Percentiles rank a stretch among this genome's conserved stretches.
Conservation (phyloP, 1,284 basidiomycete genomes). For the Ustilago lituana region DNA sequence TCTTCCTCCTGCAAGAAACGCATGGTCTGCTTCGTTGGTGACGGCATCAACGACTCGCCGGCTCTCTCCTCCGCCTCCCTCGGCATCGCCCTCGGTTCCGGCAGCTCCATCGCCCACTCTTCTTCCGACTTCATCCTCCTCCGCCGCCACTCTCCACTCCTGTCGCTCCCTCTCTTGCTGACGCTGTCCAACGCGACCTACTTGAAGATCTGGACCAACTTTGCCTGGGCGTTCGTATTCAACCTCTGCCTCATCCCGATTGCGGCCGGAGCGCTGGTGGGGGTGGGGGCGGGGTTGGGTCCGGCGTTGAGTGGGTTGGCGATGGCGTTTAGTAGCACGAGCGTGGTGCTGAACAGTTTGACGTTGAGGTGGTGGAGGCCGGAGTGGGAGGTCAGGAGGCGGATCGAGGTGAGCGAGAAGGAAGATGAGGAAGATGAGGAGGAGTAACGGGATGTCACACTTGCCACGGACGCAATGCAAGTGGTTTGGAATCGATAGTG, state of each 20-base stretch:
- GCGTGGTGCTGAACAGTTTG: slow-evolving; percentile 43
- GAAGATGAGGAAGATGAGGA: too few relatives aligned
- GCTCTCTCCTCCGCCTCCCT: slow-evolving; percentile 47
- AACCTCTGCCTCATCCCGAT: slow-evolving; percentile 40
- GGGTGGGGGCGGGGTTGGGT: slow-evolving; percentile 18
- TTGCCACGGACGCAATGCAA: too few relatives aligned
- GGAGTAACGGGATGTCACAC: too few relatives aligned
- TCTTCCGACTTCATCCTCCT: slow-evolving; percentile 53
- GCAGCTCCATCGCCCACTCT: slow-evolving; percentile 43
- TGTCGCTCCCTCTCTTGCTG: slow-evolving; percentile 28
- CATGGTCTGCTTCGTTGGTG: slow-evolving; percentile 51
- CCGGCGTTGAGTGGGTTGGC: slow-evolving; percentile 39
- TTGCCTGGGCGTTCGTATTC: slow-evolving; percentile 49
- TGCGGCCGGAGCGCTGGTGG: slow-evolving; percentile 31
- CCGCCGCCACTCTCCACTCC: slow-evolving; percentile 25
- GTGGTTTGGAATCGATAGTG: too few relatives aligned
- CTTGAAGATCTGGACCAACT: slow-evolving; percentile 37
- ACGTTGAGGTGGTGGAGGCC: slow-evolving; percentile 34
- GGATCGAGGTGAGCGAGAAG: slow-evolving; percentile 1
- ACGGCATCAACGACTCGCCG: slow-evolving; percentile 61
- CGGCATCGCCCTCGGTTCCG: slow-evolving; percentile 44
- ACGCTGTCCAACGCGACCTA: slow-evolving; percentile 25
- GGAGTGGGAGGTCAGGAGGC: slow-evolving; percentile 9
- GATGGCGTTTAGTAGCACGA: slow-evolving; percentile 47
- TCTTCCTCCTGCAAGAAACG: neutral